These are phyloP conservation scores for Orbilia quercus DNA, from an alignment of 2,329 filamentous ascomycete species.

Conservation along the genomic window DNA sequence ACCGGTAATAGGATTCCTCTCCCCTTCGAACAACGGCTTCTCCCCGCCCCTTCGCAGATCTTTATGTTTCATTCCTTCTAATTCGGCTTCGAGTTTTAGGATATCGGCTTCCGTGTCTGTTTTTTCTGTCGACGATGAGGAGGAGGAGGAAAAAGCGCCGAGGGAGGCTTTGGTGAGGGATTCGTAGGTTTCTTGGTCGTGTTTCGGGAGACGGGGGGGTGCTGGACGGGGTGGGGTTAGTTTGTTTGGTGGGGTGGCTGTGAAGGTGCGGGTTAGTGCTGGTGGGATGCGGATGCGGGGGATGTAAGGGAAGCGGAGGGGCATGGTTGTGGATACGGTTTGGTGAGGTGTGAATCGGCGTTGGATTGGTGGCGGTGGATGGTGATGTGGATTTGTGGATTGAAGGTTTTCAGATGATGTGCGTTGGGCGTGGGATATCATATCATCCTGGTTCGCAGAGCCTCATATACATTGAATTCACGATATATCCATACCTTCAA, in stretches of 20 bases:
- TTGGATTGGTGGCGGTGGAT: neutral
- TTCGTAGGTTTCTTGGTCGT: slow-evolving; percentile 91
- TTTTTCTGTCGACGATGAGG: slow-evolving; percentile 56
- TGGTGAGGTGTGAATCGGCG: neutral
- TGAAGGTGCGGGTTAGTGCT: slow-evolving; percentile 63
- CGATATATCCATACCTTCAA: too few relatives aligned
- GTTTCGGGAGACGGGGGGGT: slow-evolving; percentile 85
- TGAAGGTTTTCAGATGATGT: neutral
- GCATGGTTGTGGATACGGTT: neutral
- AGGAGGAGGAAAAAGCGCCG: slow-evolving; percentile 75
- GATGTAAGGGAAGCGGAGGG: slow-evolving; percentile 8
- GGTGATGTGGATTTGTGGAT: neutral
- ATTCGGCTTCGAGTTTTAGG: slow-evolving; percentile 58
- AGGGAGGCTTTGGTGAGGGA: slow-evolving; percentile 81
- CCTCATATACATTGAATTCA: too few relatives aligned
- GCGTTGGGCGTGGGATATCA: slow-evolving; percentile 7
- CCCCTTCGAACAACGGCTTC: slow-evolving; percentile 90
- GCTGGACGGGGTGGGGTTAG: slow-evolving; percentile 75
- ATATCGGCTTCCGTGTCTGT: slow-evolving; percentile 51
- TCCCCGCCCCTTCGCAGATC: slow-evolving; percentile 77
- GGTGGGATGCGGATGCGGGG: slow-evolving; percentile 56
- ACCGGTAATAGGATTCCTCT: slow-evolving; percentile 90
- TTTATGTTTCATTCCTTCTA: slow-evolving; percentile 70
- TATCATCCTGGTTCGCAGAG: neutral
- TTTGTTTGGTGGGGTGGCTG: slow-evolving; percentile 59